Base-by-base conservation (phyloP, 169 alveolate genomes). In the Plasmodium fragile region DNA sequence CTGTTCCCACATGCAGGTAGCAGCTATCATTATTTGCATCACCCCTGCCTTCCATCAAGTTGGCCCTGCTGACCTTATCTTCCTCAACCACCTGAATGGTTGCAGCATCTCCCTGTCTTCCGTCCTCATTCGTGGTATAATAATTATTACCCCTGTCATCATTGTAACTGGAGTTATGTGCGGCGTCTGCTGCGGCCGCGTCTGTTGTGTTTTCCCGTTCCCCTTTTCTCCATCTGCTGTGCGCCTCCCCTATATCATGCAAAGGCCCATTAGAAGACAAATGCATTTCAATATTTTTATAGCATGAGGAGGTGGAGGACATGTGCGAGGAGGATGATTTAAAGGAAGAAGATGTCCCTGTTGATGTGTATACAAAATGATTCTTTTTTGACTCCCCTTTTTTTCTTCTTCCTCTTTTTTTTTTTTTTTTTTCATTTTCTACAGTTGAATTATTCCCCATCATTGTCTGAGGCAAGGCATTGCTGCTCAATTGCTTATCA, bases 321-420 rank as follows among this genome's bases (percentile, higher is more conserved):
- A 89, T 89, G 52, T 52, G 82, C 0, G 94, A 89, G 32, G 91
- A 72, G 45, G 94, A 59, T 4, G 94, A 89, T 32, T 89, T 53
- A 5, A 89, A 69, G 18, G 94, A 87, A 39, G 94, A 87, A 39
- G 81, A 89, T 3, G 91, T 41, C 18, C 94, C 94, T 30, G 94
- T 78, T 6, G 94, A 89, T 1, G 78, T 65, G 30, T 53, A 75
- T 22, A 16, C 71, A 28, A 73, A 22, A 43, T 32, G 53, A 10
- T 11, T 65, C 30, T 45, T 84, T 72, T 70, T 7, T 22, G 7
- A 13, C 3, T 41, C 34, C 55, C 78, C 41, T 73, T 72, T 30
- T 39, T 84, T 41, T 28, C 77, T 28, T 32, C 45, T 34, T 8
- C 53, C 72, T 84, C 45, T 49, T 84, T 41, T 75, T 16, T 65